Base-by-base conservation (phyloP, 2,329 filamentous ascomycete genomes). In the Chaetomium globosum region DNA sequence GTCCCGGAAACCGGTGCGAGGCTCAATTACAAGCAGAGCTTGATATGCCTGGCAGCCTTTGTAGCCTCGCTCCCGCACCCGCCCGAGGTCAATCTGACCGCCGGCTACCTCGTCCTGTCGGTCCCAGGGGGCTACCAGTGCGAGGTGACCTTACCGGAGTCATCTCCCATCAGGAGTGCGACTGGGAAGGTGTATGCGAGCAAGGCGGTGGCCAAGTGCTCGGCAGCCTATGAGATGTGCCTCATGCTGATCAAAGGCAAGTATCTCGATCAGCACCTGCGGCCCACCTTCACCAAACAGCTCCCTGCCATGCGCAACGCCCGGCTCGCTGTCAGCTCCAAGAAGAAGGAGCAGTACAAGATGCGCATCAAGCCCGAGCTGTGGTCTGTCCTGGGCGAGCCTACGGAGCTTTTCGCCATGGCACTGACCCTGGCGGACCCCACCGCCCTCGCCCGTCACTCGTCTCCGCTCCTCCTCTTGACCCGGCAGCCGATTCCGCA, bases 281-380 rank as follows among this genome's bases (percentile, higher is more conserved):
- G 91, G 63, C 91, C 95, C 0, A 85, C 84, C 0, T 91, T 91
- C 66, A 81, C 82, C 23, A 94, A 89, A 73, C 82, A 83, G 48
- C 80, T 95, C 0, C 93, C 92, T 3, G 83, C 80, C 0, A 94
- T 96, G 90, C 85, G 91, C n/a, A 97, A 97, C 75, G 93, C 93
- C 2, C 84, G 87, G 0, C 79, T 97, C 5, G 93, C 93, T 0
- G 82, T 97, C n/a, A 90, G 87, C 68, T 87, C 87, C 28, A 93
- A 92, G 73, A 92, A 90, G 73, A 87, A 84, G 56, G 84, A 85
- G 1, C 80, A 85, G 31, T 98, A 98, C 75, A 77, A 79, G 0
- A 96, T 96, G 90, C 85, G 85, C 2, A 80, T 87, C 16, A 97
- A 97, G 74, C 93, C 95, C 1, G 78, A 81, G 0, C 78, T 92